These are phyloP conservation scores for Margaritispora aquatica DNA, from an alignment of 495 filamentous ascomycete genomes.

Conservation along the genomic window DNA sequence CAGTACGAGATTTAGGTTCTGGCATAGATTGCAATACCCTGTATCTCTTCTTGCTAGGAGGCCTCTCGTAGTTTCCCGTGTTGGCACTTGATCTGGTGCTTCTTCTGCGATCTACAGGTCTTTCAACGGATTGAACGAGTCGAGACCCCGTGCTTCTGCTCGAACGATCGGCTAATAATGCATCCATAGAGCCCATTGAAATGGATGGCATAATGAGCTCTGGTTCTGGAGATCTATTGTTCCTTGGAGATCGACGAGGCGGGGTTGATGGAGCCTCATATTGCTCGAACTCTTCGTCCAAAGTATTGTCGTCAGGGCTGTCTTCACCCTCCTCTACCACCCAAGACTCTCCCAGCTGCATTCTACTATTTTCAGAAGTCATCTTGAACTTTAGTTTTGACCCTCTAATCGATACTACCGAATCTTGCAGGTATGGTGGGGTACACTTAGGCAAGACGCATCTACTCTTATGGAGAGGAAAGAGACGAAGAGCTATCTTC, in stretches of 20 bases:
- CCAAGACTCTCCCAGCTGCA: conserved; percentile 31
- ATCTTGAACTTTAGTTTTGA: background rate
- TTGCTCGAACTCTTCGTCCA: conserved; percentile 10
- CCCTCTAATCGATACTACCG: background rate
- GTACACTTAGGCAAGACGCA: background rate
- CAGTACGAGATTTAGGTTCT: background rate
- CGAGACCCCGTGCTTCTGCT: conserved; percentile 13
- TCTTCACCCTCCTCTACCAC: conserved; percentile 31
- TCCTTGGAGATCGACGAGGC: conserved; percentile 12
- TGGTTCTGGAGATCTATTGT: conserved; percentile 31
- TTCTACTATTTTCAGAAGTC: conserved; percentile 3
- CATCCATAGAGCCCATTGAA: conserved; percentile 27
- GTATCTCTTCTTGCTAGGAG: conserved; percentile 4
- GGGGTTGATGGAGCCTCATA: background rate
- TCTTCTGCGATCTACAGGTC: conserved; percentile 10
- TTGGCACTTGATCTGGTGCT: background rate
- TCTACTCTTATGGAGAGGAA: too few relatives aligned
- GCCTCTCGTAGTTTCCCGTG: conserved; percentile 20
- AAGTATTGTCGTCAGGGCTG: conserved; percentile 11
- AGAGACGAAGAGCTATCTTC: too few relatives aligned
- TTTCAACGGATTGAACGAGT: background rate
- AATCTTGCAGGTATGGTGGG: background rate
- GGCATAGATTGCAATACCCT: background rate
- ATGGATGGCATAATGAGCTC: conserved; percentile 44
- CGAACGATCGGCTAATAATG: conserved; percentile 24